Percentiles rank a stretch among this genome's conserved stretches.
Evolutionary conservation across 495 filamentous ascomycete genomes (phyloP).

Genomic region (Usnea hakonensis): DNA sequence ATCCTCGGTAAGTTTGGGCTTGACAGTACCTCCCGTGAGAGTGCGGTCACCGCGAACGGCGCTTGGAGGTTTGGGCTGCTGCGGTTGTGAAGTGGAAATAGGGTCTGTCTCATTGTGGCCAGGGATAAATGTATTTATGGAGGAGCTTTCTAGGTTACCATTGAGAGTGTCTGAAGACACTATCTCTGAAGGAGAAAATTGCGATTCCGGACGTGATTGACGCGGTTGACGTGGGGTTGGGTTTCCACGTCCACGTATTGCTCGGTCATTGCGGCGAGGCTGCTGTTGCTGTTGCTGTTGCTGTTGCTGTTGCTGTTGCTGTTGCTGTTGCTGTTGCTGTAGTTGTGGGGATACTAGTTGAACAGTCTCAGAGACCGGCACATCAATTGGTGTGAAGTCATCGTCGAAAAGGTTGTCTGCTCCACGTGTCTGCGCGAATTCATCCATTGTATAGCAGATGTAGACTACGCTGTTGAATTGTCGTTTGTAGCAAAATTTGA

Average conservation of each 20-base stretch:
- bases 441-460: conserved; percentile 28
- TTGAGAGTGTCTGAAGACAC: background rate
- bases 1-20: conserved; percentile 62
- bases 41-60: conserved; percentile 63
- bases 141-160: background rate
- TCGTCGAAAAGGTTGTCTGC: conserved; percentile 66
- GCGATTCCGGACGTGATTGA: background rate
- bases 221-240: background rate
- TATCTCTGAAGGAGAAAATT: background rate
- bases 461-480: background rate
- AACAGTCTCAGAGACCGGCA: conserved; percentile 28
- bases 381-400: conserved; percentile 57
- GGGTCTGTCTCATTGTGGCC: background rate
- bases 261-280: background rate
- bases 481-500: background rate
- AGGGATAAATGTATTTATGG: background rate
- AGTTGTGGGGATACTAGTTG: background rate
- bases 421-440: conserved; percentile 58
- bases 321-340: background rate
- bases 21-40: conserved; percentile 56
- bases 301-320: background rate
- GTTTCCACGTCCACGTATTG: conserved; percentile 1
- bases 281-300: background rate
- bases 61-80: conserved; percentile 29
- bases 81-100: background rate